Evolutionary conservation across 345 rosid genomes (phyloP), one percentile per base, ranked within the genome.

Genomic region (Sapria himalayana): DNA sequence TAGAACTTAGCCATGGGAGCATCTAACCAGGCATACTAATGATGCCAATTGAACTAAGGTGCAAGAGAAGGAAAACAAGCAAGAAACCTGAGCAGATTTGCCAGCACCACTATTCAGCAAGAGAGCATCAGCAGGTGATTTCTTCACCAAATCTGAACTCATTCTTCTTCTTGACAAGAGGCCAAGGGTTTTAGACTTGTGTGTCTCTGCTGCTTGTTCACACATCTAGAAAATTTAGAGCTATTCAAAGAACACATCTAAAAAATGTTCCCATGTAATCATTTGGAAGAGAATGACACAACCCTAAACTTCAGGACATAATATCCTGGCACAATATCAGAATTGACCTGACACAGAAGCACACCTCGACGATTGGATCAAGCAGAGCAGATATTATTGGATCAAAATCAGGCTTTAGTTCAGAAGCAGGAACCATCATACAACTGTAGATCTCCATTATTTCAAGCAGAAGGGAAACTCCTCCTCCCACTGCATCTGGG

Each of bases 131-230:
- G 79, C 92, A 29, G 98, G 63, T 7, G 92, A 78, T 63, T 63
- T 78, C 60, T 59, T 72, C 38, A 52, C 59, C 1, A 72, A 50
- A 39, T 84, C 92, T 3, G 70, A 53, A 63, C 73, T 82, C 58
- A 50, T 44, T 67, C 92, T 68, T 61, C 93, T 71, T 73, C 84
- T 79, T 20, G 76, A 69, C 29, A 63, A 58, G 21, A 72, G 75
- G 13, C 81, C 54, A 19, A 43, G 53, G 49, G 59, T 69, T 64
- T 76, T 82, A 4, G 79, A 79, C 60, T 78, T 89, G 67, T 89
- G 84, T 8, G 92, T 79, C 55, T 82, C 95, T 31, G 98, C 95
- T 4, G 98, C 95, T 69, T 64, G 85, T 68, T 89, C 98, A 44
- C 95, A 82, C 92, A 89, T 89, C 98, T 82, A 59, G 42, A 52